Evolutionary conservation across 345 rosid species (phyloP), one percentile per base, ranked within the genome.

Genomic region (Corymbia maculata): DNA sequence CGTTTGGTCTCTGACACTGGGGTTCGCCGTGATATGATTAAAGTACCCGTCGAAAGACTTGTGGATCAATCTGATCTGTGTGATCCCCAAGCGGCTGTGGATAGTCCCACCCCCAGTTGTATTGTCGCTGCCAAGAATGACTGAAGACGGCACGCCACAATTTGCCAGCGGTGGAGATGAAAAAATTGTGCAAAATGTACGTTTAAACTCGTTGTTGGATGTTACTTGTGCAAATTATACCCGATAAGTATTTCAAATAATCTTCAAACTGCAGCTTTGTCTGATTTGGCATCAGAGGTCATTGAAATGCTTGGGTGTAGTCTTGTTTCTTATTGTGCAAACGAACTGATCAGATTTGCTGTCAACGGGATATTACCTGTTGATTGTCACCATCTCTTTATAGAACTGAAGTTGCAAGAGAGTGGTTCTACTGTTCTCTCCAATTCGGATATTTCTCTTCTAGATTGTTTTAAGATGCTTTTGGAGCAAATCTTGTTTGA

Each of bases 1-100:
- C 93, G 97, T 55, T 28, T 91, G 85, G 91, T 91, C 89, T 94
- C 91, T 12, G 98, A 96, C 85, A 87, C 95, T 36, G 99, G 98
- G 52, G 92, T 94, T 17, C 93, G 98, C 6, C 95, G 89, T 5
- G 98, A 96, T 88, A 95, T 94, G 87, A 88, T 32, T 17, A 95
- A 82, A 88, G 90, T 94, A 53, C 70, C 90, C 0, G 97, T 95
- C 10, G 97, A 93, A 90, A 86, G 75, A 68, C 94, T 94, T 52
- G 91, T 92, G 7, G 90, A 92, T 51, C 52, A 19, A 55, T 86
- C 89, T 86, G 68, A 70, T n/a, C 30, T 66, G 9, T 57, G 50
- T 9, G 86, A 85, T 36, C 82, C 47, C 47, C 82, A 70, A 70
- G 82, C 47, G 36, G 47, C 82, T 70, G 47, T 2, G 8, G 82